Evolutionary conservation across 805 yeast species (phyloP).

Genomic region (Yarrowia divulgata): DNA sequence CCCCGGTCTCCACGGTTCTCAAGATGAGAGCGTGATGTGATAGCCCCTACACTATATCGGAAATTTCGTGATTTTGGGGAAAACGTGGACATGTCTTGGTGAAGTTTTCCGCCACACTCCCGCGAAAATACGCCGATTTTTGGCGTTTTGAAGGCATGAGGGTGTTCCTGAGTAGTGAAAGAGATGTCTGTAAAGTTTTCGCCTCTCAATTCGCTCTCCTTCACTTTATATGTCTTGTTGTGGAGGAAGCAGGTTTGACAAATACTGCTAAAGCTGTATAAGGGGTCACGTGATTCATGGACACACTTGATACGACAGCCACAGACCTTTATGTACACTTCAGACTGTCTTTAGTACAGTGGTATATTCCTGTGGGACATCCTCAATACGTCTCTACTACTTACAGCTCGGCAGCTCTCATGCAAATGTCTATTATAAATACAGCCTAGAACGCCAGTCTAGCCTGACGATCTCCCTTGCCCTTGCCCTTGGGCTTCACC

Average conservation of each 20-base stretch:
- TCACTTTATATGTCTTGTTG: neutral
- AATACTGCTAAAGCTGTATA: too few relatives aligned
- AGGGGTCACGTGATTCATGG: too few relatives aligned
- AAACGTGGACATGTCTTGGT: neutral
- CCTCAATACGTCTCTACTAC: too few relatives aligned
- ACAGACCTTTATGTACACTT: too few relatives aligned
- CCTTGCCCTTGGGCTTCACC: conserved; percentile 28
- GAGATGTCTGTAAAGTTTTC: neutral
- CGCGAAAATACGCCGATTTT: neutral
- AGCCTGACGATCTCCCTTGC: conserved; percentile 12
- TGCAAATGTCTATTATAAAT: conserved; percentile 24
- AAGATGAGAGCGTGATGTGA: conserved; percentile 35
- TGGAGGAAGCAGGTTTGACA: neutral
- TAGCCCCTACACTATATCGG: conserved; percentile 37
- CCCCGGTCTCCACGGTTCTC: conserved; percentile 38
- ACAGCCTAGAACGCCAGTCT: conserved; percentile 17
- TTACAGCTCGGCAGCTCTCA: neutral
- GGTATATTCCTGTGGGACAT: too few relatives aligned
- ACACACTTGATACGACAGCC: too few relatives aligned
- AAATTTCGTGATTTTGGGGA: neutral
- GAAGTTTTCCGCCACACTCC: neutral
- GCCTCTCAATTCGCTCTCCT: neutral
- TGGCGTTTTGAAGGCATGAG: too few relatives aligned
- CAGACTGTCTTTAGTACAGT: too few relatives aligned
- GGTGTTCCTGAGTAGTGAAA: too few relatives aligned